Conservation (phyloP, 306 rosid species). For the Quercus bicolor region DNA sequence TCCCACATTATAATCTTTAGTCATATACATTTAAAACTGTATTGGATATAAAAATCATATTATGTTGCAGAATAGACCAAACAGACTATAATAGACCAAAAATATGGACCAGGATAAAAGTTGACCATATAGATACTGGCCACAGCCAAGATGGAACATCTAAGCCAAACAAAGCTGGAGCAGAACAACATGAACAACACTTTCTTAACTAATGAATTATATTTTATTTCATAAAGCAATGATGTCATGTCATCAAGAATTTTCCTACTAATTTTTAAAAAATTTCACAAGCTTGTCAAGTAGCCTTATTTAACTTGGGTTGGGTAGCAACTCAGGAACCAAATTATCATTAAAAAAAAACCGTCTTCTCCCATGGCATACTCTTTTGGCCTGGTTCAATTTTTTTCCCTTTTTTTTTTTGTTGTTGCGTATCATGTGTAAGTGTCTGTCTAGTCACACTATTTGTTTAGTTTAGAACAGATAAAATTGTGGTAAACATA, state of each 20-base stretch:
- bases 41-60: not conserved
- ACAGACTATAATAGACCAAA: slow-evolving; percentile 2
- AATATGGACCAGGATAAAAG: slow-evolving; percentile 4
- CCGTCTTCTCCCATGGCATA: not conserved
- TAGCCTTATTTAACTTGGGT: not conserved
- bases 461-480: not conserved
- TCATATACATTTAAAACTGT: not conserved
- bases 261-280: not conserved
- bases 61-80: not conserved
- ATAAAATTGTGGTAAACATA: not conserved
- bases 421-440: not conserved
- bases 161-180: not conserved
- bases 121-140: not conserved
- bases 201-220: not conserved
- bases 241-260: not conserved
- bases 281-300: not conserved
- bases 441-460: not conserved
- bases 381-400: not conserved
- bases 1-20: not conserved
- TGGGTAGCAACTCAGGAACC: not conserved
- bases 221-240: not conserved
- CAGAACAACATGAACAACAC: not conserved
- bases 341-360: not conserved
- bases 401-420: not conserved
- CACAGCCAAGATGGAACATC: not conserved